These are phyloP conservation scores for Paramecium bursaria DNA, from an alignment of 73 alveolate species.

Conservation along the genomic window DNA sequence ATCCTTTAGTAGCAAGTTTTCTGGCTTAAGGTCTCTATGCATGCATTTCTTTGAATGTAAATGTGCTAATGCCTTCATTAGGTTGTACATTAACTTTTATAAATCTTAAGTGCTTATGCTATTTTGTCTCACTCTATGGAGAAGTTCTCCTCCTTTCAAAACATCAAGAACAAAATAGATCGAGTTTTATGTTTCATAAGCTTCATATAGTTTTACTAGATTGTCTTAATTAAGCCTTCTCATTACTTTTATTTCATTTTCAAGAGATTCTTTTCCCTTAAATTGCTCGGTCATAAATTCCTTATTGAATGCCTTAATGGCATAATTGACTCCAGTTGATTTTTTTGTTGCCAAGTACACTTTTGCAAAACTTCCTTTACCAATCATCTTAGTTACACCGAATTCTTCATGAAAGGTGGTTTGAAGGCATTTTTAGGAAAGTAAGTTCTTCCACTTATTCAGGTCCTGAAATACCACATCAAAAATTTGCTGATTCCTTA, in stretches of 20 bases:
- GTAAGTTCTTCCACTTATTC: constrained; percentile 7
- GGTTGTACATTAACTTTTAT: constrained; percentile 60
- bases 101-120: background rate
- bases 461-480: background rate
- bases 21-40: constrained; percentile 67
- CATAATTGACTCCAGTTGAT: constrained; percentile 48
- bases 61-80: constrained; percentile 50
- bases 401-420: constrained; percentile 68
- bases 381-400: constrained; percentile 65
- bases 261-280: constrained; percentile 68
- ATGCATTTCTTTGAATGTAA: constrained; percentile 46
- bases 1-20: constrained; percentile 50
- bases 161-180: constrained; percentile 66
- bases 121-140: constrained; percentile 22
- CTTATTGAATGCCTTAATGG: constrained; percentile 68
- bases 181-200: constrained; percentile 65
- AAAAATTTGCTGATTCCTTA: constrained; percentile 6
- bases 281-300: constrained; percentile 62
- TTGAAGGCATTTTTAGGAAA: constrained; percentile 30
- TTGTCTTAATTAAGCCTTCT: constrained; percentile 50
- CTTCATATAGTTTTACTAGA: constrained; percentile 61
- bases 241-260: constrained; percentile 65
- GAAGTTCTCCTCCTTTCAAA: constrained; percentile 65
- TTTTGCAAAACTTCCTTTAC: constrained; percentile 68
- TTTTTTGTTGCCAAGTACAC: constrained; percentile 67